Conservation (phyloP, 768 basidiomycete species). For the Pleurotus pulmonarius region DNA sequence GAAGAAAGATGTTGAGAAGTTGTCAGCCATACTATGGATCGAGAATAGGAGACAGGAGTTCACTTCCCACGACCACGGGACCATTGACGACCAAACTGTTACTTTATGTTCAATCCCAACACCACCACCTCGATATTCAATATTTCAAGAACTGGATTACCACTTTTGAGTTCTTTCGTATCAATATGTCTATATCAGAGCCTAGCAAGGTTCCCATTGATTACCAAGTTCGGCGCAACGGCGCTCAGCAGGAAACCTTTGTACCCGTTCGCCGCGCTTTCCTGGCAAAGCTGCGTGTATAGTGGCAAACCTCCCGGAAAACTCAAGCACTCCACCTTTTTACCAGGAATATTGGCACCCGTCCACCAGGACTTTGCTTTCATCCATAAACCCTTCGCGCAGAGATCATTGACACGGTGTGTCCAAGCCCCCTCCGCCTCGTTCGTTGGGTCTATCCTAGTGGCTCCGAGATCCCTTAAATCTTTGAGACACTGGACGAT, state of each 20-base stretch:
- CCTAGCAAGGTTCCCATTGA: too few species aligned
- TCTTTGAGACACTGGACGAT: slow-evolving; percentile 11
- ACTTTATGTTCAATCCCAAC: too few species aligned
- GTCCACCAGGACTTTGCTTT: slow-evolving; percentile 32
- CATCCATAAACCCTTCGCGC: not conserved
- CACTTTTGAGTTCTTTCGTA: too few species aligned
- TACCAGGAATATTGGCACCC: slow-evolving; percentile 28
- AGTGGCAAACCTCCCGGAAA: slow-evolving; percentile 6
- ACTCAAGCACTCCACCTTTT: slow-evolving; percentile 10
- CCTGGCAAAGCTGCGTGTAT: slow-evolving; percentile 9
- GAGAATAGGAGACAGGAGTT: too few species aligned
- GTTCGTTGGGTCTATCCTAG: slow-evolving; percentile 6
- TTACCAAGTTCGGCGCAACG: too few species aligned
- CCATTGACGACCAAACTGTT: too few species aligned
- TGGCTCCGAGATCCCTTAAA: slow-evolving; percentile 4
- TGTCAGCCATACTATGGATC: too few species aligned
- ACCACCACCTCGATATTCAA: too few species aligned
- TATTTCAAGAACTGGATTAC: too few species aligned
- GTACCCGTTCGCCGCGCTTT: slow-evolving; percentile 7
- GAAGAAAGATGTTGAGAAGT: too few species aligned
- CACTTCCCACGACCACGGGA: too few species aligned
- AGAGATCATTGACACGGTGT: slow-evolving; percentile 1
- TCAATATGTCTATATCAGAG: too few species aligned
- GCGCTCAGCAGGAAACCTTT: slow-evolving; percentile 2
- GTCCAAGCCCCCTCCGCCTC: slow-evolving; percentile 11